phyloP scores from a whole-genome alignment of 352 stramenopile genomes.

The Globisporangium spinosum region DNA sequence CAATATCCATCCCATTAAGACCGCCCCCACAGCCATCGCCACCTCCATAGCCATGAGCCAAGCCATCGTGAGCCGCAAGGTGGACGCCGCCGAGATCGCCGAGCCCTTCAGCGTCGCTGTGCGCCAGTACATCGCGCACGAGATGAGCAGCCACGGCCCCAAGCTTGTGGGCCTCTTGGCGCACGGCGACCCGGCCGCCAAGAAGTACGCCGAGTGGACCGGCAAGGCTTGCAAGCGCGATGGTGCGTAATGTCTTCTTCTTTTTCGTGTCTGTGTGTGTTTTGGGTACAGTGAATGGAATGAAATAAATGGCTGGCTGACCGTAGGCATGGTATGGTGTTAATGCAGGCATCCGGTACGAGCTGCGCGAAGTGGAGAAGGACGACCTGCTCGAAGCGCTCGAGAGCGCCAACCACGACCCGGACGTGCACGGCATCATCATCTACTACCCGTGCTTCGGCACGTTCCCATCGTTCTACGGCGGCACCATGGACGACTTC shows the following conservation, averaged over 20 bases:
- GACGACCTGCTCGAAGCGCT: slow-evolving; percentile 93
- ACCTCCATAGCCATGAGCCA: background rate
- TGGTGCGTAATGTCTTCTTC: slow-evolving; percentile 23
- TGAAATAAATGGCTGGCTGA: background rate
- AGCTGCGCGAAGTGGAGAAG: slow-evolving; percentile 91
- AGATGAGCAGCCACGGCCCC: slow-evolving; percentile 74
- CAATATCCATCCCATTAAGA: background rate
- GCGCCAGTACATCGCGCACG: slow-evolving; percentile 71
- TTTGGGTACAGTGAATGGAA: background rate
- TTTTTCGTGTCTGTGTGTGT: background rate
- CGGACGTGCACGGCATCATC: slow-evolving; percentile 95
- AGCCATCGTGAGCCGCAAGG: slow-evolving; percentile 37
- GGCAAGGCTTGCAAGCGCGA: slow-evolving; percentile 92
- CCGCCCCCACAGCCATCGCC: background rate
- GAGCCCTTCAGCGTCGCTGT: slow-evolving; percentile 86
- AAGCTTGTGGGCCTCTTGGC: slow-evolving; percentile 92
- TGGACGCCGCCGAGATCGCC: slow-evolving; percentile 79
- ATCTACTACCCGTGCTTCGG: slow-evolving; percentile 99
- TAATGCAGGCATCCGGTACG: slow-evolving; percentile 89
- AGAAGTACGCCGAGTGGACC: slow-evolving; percentile 97
- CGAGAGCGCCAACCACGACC: slow-evolving; percentile 91
- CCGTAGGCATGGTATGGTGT: background rate
- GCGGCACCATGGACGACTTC: slow-evolving; percentile 97
- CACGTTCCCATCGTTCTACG: slow-evolving; percentile 94
- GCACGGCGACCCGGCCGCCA: slow-evolving; percentile 92